Evolutionary conservation across 305 asterid species (phyloP).

Genomic region (Coffea humblotiana): DNA sequence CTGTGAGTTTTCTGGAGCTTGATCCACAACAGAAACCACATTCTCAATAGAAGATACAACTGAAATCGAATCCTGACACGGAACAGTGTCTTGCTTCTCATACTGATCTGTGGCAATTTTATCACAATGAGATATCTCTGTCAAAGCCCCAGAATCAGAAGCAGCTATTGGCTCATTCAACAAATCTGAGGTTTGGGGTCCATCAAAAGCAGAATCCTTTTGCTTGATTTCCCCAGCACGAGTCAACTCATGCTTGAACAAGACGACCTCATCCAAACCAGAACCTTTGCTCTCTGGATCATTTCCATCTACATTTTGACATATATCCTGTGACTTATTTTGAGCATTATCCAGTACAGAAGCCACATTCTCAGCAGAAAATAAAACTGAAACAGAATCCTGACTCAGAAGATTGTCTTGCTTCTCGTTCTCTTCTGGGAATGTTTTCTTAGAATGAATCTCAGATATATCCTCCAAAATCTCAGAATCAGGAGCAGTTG

Average conservation of each 20-base stretch:
- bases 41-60: conserved; percentile 1
- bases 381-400: conserved; percentile 10
- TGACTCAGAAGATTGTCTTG: neutral
- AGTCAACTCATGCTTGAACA: conserved; percentile 25
- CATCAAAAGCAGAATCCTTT: neutral
- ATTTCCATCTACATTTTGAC: conserved; percentile 30
- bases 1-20: conserved; percentile 4
- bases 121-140: conserved; percentile 11
- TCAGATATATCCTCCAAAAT: conserved; percentile 7
- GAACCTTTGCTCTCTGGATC: conserved; percentile 24
- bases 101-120: conserved; percentile 5
- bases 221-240: neutral
- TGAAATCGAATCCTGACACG: conserved; percentile 1
- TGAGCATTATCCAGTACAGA: conserved; percentile 1
- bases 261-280: conserved; percentile 22
- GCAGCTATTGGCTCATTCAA: neutral
- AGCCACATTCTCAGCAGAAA: neutral
- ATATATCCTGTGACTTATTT: conserved; percentile 15
- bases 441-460: neutral
- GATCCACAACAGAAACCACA: neutral
- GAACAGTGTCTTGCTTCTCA: conserved; percentile 5
- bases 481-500: conserved; percentile 7
- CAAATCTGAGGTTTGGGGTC: neutral
- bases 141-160: neutral
- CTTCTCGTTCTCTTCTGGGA: conserved; percentile 9